Conservation (phyloP, 306 rosid genomes). For the Cicer cuneatum region DNA sequence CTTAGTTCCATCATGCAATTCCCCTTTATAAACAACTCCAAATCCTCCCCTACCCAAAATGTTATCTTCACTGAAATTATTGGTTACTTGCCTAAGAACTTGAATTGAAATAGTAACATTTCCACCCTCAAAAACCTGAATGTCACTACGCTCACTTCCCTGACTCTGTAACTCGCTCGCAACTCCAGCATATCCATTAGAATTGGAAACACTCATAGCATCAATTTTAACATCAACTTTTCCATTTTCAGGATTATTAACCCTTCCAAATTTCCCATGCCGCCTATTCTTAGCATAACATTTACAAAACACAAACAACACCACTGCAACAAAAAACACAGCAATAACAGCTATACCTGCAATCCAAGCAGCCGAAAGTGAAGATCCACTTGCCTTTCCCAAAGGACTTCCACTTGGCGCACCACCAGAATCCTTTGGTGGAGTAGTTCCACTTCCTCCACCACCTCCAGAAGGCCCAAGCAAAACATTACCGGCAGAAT, state of each 20-base stretch:
- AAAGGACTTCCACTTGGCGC: constrained; percentile 46
- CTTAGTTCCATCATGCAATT: constrained; percentile 79
- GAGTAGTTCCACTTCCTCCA: constrained; percentile 42
- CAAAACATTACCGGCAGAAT: constrained; percentile 61
- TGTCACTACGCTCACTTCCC: constrained; percentile 62
- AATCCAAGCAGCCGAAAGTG: constrained; percentile 65
- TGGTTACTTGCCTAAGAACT: constrained; percentile 71
- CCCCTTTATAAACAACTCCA: constrained; percentile 92
- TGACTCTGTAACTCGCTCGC: constrained; percentile 79
- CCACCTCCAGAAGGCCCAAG: constrained; percentile 62
- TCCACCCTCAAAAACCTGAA: constrained; percentile 64
- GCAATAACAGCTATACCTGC: constrained; percentile 76
- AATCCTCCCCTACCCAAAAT: constrained; percentile 90
- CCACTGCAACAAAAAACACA: constrained; percentile 64
- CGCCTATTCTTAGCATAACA: constrained; percentile 57
- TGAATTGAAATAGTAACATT: constrained; percentile 71
- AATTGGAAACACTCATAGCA: constrained; percentile 48
- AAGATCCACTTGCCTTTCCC: constrained; percentile 19
- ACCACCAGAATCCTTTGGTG: constrained; percentile 44
- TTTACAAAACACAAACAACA: constrained; percentile 72
- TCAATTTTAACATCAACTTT: constrained; percentile 61
- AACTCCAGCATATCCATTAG: constrained; percentile 70
- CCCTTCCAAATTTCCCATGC: constrained; percentile 69
- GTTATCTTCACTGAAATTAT: constrained; percentile 77
- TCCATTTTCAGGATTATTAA: constrained; percentile 62